A percentile compares a stretch with the other conserved stretches of the same genome.
These are phyloP conservation scores for Phytopythium delawarense DNA, from an alignment of 352 stramenopile genomes.

Conservation along the genomic window DNA sequence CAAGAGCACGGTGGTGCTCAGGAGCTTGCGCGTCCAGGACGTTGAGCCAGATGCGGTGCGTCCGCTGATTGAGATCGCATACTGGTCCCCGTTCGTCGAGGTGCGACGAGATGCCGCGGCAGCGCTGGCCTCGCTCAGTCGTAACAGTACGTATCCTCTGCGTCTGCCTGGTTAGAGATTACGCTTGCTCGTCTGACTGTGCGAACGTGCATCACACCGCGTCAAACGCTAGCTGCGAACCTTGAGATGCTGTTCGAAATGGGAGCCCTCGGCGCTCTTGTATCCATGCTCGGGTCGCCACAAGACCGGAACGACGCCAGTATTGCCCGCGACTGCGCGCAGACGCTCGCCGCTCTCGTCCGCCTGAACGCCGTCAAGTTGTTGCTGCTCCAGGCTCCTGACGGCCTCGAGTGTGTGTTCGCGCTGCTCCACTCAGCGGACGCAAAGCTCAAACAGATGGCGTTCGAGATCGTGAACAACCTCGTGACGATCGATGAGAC, in stretches of 20 bases:
- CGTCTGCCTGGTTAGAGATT: neutral
- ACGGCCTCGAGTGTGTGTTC: constrained; percentile 70
- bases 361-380: constrained; percentile 44
- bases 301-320: constrained; percentile 48
- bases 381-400: constrained; percentile 60
- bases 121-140: constrained; percentile 64
- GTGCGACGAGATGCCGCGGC: constrained; percentile 73
- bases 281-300: constrained; percentile 62
- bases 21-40: constrained; percentile 35
- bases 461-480: constrained; percentile 56
- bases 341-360: constrained; percentile 55
- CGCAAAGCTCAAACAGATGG: constrained; percentile 39
- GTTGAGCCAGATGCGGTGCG: constrained; percentile 62
- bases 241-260: constrained; percentile 62
- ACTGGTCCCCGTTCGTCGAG: constrained; percentile 83
- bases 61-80: constrained; percentile 82
- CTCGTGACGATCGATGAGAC: constrained; percentile 61
- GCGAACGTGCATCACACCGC: neutral
- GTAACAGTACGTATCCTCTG: constrained; percentile 45
- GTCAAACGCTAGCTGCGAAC: constrained; percentile 41
- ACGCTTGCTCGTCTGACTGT: neutral
- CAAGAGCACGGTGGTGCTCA: constrained; percentile 26
- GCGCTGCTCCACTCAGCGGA: constrained; percentile 51
- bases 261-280: constrained; percentile 60
- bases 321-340: constrained; percentile 63